Conservation (phyloP, 345 rosid genomes). For the Anacardium occidentale region DNA sequence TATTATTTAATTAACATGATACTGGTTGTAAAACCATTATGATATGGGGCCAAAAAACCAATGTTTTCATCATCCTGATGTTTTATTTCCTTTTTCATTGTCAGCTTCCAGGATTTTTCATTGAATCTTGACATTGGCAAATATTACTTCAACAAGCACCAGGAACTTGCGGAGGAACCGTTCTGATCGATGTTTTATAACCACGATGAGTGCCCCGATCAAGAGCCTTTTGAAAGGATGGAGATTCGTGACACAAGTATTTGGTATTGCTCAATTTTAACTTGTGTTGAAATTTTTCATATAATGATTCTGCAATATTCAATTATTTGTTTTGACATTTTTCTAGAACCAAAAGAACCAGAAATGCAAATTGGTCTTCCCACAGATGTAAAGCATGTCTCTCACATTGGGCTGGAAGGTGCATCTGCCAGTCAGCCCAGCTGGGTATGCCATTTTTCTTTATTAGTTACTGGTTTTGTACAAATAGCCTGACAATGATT, state of each 20-base stretch:
- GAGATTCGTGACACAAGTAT: conserved; percentile 48
- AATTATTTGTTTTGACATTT: conserved; percentile 1
- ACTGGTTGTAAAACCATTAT: background rate
- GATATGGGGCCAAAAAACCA: background rate
- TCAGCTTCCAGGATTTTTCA: background rate
- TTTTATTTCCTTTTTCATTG: background rate
- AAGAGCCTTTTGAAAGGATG: conserved; percentile 63
- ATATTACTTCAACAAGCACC: conserved; percentile 5
- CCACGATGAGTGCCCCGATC: conserved; percentile 33
- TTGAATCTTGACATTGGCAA: background rate
- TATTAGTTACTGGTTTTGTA: background rate
- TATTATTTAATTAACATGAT: background rate
- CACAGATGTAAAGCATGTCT: conserved; percentile 79
- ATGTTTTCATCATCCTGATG: background rate
- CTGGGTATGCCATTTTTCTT: conserved; percentile 48
- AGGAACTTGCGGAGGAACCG: background rate
- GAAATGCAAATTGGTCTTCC: conserved; percentile 68
- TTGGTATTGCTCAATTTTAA: conserved; percentile 34
- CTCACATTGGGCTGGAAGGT: conserved; percentile 75
- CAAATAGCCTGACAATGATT: background rate
- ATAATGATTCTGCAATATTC: no score
- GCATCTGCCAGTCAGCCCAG: conserved; percentile 48
- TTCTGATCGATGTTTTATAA: background rate
- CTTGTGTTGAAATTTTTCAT: no score
- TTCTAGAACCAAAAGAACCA: conserved; percentile 50